These are phyloP conservation scores for Cucurbitaria berberidis DNA, from an alignment of 2,329 filamentous ascomycete species.

Conservation along the genomic window DNA sequence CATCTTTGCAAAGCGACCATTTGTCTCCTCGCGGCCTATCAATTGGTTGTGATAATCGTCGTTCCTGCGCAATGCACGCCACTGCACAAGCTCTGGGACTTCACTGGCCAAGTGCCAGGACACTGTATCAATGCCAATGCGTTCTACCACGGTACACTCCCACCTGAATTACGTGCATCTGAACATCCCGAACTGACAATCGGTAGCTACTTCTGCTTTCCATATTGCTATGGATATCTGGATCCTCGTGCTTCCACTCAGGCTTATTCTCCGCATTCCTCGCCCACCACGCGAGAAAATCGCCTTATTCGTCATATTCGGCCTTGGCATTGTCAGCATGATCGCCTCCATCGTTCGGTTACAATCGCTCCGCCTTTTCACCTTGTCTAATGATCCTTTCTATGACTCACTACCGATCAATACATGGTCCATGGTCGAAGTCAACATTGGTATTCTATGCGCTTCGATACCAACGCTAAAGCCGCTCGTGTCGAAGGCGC, in stretches of 20 bases:
- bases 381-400: conserved; percentile 56
- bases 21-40: conserved; percentile 19
- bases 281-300: conserved; percentile 82
- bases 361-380: conserved; percentile 46
- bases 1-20: conserved; percentile 34
- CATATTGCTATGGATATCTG: conserved; percentile 89
- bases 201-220: conserved; percentile 64
- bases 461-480: conserved; percentile 88
- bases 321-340: conserved; percentile 85
- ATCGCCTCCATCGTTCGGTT: conserved; percentile 74
- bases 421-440: conserved; percentile 90
- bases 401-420: conserved; percentile 79
- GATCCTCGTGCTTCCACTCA: conserved; percentile 82
- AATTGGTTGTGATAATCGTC: conserved; percentile 30
- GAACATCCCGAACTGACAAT: not conserved
- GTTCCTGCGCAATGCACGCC: conserved; percentile 37
- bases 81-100: conserved; percentile 38
- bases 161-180: not conserved
- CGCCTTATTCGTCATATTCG: conserved; percentile 82
- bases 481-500: conserved; percentile 60
- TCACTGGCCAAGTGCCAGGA: conserved; percentile 29
- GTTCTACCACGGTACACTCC: conserved; percentile 35
- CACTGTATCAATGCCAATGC: conserved; percentile 37
- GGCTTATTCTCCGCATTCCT: conserved; percentile 81
- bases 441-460: conserved; percentile 87